These are phyloP conservation scores for Colletotrichum sp. DNA, from an alignment of 2,329 filamentous ascomycete genomes.

Conservation along the genomic window DNA sequence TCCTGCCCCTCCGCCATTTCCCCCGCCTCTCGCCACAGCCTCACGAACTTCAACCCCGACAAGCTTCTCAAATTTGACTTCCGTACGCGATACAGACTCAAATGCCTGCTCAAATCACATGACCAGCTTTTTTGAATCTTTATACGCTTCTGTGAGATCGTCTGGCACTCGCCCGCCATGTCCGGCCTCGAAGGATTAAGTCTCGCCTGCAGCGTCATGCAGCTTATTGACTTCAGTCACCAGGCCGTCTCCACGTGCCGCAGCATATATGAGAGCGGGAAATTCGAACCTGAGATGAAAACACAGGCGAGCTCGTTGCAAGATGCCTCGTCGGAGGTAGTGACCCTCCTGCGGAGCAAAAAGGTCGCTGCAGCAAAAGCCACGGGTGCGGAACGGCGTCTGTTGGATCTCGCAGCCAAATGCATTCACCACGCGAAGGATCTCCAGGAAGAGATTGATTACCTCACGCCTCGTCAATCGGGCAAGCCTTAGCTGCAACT, in stretches of 20 bases:
- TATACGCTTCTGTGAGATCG: neutral
- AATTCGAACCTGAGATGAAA: neutral
- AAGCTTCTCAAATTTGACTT: neutral
- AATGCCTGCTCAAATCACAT: neutral
- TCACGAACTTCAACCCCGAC: neutral
- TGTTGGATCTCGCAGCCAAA: neutral
- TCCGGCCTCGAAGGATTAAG: neutral
- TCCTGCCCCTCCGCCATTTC: neutral
- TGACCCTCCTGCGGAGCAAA: rapidly evolving
- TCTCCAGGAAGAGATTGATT: neutral
- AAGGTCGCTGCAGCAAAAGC: neutral
- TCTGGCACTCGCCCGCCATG: neutral
- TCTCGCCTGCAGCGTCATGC: neutral
- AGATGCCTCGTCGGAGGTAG: neutral
- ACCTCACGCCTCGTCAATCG: neutral
- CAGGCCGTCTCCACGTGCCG: neutral
- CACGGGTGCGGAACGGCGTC: neutral
- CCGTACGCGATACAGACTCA: neutral
- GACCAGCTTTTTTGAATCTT: too few species aligned
- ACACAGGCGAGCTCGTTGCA: neutral
- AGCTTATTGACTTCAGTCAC: neutral
- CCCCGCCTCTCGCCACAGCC: neutral
- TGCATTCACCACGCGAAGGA: neutral
- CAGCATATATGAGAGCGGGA: neutral
- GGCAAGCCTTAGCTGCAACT: neutral